Evolutionary conservation across 768 basidiomycete genomes (phyloP).

Genomic region (Lactifluus hygrophoroides): DNA sequence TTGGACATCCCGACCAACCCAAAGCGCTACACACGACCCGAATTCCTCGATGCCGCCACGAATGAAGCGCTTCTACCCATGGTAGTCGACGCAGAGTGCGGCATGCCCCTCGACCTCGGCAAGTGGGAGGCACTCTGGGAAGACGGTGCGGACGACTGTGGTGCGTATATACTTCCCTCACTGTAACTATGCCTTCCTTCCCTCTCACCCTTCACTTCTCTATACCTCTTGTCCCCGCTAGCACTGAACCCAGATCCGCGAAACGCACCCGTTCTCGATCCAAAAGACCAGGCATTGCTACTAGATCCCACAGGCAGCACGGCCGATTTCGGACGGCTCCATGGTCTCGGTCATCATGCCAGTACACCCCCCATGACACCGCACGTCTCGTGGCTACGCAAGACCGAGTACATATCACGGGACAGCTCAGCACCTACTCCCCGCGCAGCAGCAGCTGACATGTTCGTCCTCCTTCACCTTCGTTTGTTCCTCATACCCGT

Average conservation of each 20-base stretch:
- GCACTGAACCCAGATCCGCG: conserved; percentile 60
- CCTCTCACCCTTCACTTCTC: conserved; percentile 1
- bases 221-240: conserved; percentile 15
- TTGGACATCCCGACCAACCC: conserved; percentile 88
- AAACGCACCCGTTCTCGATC: conserved; percentile 55
- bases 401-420: conserved; percentile 81
- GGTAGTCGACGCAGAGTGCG: conserved; percentile 94
- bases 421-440: conserved; percentile 40
- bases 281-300: conserved; percentile 68
- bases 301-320: conserved; percentile 49
- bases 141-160: conserved; percentile 60
- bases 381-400: conserved; percentile 85
- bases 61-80: conserved; percentile 82
- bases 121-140: conserved; percentile 80
- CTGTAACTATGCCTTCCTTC: too few relatives aligned
- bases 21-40: conserved; percentile 77
- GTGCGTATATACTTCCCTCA: conserved; percentile 28
- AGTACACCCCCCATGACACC: conserved; percentile 40
- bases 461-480: conserved; percentile 35
- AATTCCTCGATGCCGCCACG: conserved; percentile 74
- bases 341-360: conserved; percentile 28
- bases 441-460: conserved; percentile 36
- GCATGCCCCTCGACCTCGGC: conserved; percentile 90
- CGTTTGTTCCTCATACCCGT: neutral
- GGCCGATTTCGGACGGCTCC: conserved; percentile 32